Base-by-base conservation (phyloP, 805 yeast genomes). In the Nakazawaea wyomingensis region DNA sequence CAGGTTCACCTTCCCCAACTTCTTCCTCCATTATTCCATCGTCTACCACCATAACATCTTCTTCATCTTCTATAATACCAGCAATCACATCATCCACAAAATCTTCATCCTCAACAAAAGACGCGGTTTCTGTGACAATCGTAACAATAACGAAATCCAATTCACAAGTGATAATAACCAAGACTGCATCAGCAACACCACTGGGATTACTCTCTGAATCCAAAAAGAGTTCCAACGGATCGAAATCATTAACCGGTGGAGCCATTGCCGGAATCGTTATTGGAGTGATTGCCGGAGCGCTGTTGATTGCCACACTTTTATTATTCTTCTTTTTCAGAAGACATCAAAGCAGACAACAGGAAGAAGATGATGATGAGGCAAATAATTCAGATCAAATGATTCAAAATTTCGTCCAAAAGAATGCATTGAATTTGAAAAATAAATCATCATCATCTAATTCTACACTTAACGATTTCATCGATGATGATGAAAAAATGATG, bases 251-350 rank as follows among this genome's bases (percentile, higher is more conserved):
- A 22, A 34, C 40, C n/a, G 35, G 30, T 27, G 47, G 47, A 2
- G 39, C 47, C 14, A 39, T 39, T 26, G 40, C 40, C 2, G 47
- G 47, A 8, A 39, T 44, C 11, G 61, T 64, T 5, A 40, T 62
- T 28, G 65, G 67, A 19, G 57, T 56, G 36, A 55, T 56, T 32
- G 44, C 59, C 18, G 62, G 57, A 47, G 48, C 58, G 18, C 61
- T 54, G 47, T 43, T 62, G 17, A 48, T 56, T 8, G 26, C 37
- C 4, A 24, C 24, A 14, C 6, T 22, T 49, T 7, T 57, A 53
- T 13, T 56, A 54, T 43, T 55, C 47, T 44, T 37, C 49, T 22
- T n/a, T 11, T 38, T 16, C 24, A 34, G 37, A 18, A 10, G 34
- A 14, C 24, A 31, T 8, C 19, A 29, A 20, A 11, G 16, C 6